phyloP scores from a whole-genome alignment of 768 basidiomycete genomes.

The Suillus americanus region DNA sequence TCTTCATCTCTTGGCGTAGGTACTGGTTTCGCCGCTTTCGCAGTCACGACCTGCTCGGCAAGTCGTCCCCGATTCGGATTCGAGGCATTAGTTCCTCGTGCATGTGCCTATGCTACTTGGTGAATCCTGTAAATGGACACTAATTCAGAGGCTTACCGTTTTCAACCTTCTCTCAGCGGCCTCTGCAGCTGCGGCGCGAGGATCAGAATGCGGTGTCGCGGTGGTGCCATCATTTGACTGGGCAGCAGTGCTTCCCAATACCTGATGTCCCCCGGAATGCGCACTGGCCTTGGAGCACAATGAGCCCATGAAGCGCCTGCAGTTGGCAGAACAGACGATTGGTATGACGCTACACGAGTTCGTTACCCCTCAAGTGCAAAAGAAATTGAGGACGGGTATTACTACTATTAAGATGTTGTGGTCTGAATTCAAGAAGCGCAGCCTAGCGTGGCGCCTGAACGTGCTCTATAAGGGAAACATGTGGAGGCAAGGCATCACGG shows the following conservation, averaged over 20 bases:
- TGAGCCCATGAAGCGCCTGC: constrained; percentile 46
- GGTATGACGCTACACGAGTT: background rate
- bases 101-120: constrained; percentile 34
- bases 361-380: constrained; percentile 3
- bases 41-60: constrained; percentile 41
- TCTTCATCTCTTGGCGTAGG: constrained; percentile 42
- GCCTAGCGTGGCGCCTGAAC: background rate
- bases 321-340: background rate
- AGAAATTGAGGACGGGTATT: background rate
- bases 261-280: constrained; percentile 47
- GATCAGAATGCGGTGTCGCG: constrained; percentile 30
- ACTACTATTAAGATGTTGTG: constrained; percentile 1
- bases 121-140: constrained; percentile 23
- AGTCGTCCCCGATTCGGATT: constrained; percentile 48
- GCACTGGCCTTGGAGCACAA: constrained; percentile 52
- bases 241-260: constrained; percentile 41
- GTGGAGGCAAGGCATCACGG: background rate
- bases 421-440: constrained; percentile 5
- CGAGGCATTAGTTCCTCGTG: constrained; percentile 41
- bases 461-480: background rate
- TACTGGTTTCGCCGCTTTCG: constrained; percentile 34
- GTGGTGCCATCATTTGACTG: constrained; percentile 26
- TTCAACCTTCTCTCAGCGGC: constrained; percentile 62
- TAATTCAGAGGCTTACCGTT: constrained; percentile 41
- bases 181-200: constrained; percentile 57